Evolutionary conservation across 2,329 filamentous ascomycete genomes (phyloP).

Genomic region (Aspergillus sp.): DNA sequence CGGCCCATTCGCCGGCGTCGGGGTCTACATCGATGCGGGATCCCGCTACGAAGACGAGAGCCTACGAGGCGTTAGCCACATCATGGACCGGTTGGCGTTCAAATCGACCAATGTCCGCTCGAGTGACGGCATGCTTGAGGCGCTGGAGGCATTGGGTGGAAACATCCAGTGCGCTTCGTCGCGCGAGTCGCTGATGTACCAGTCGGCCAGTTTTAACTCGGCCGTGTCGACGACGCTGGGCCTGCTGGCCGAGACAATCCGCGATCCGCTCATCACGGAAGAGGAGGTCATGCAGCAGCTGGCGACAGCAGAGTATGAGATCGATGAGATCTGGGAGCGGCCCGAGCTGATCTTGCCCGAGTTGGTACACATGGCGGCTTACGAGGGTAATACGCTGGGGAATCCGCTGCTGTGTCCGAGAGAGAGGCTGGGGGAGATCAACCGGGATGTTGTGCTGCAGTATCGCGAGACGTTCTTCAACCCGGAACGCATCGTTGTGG

Average conservation of each 20-base stretch:
- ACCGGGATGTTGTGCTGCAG: constrained; percentile 61
- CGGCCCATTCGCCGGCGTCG: constrained; percentile 88
- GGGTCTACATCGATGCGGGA: constrained; percentile 90
- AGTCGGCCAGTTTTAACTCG: constrained; percentile 93
- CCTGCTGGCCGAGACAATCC: constrained; percentile 87
- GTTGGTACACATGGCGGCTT: constrained; percentile 89
- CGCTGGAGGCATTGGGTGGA: constrained; percentile 78
- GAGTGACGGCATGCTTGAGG: constrained; percentile 78
- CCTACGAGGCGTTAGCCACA: constrained; percentile 84
- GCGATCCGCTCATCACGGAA: constrained; percentile 73
- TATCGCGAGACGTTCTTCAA: constrained; percentile 80
- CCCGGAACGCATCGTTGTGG: constrained; percentile 86
- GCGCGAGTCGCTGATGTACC: constrained; percentile 96
- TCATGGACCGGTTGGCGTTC: constrained; percentile 92
- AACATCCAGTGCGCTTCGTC: constrained; percentile 97
- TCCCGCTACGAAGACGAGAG: constrained; percentile 85
- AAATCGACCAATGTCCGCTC: constrained; percentile 68
- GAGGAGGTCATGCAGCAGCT: constrained; percentile 81
- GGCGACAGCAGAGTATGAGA: constrained; percentile 88
- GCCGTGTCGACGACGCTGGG: constrained; percentile 74
- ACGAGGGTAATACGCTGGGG: constrained; percentile 90
- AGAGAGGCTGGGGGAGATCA: constrained; percentile 69
- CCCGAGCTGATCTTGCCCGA: constrained; percentile 93
- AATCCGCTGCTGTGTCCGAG: constrained; percentile 87
- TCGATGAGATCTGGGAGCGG: constrained; percentile 95